phyloP scores from a whole-genome alignment of 1,284 basidiomycete species.

The Bothia castanella region DNA sequence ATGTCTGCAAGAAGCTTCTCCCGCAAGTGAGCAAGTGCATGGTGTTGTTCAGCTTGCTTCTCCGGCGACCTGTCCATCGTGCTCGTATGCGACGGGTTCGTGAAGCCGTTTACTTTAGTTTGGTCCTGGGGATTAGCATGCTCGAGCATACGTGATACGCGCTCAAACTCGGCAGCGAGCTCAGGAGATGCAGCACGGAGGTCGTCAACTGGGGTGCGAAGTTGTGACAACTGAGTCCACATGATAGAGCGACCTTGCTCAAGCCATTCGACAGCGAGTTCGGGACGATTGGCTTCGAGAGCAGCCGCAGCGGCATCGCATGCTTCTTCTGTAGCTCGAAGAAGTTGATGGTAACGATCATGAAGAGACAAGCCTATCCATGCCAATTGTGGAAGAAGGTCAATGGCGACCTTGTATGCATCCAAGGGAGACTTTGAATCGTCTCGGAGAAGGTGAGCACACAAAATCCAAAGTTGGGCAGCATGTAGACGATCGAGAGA shows the following conservation, averaged over 20 bases:
- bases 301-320: background rate
- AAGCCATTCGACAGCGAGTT: constrained; percentile 7
- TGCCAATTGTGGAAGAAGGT: constrained; percentile 5
- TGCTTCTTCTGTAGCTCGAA: background rate
- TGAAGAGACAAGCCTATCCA: constrained; percentile 4
- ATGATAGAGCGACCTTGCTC: constrained; percentile 10
- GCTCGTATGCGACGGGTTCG: too few relatives aligned
- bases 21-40: background rate
- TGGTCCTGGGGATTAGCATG: background rate
- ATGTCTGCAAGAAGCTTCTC: background rate
- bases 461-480: background rate
- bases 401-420: background rate
- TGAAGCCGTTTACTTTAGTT: too few relatives aligned
- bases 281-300: background rate
- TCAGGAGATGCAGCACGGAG: background rate
- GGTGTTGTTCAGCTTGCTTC: background rate
- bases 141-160: background rate
- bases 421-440: background rate
- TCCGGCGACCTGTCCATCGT: background rate
- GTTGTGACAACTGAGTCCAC: constrained; percentile 8
- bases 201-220: constrained; percentile 2
- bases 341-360: constrained; percentile 7
- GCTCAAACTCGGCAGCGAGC: background rate
- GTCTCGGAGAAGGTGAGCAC: background rate
- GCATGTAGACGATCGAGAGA: background rate